Evolutionary conservation across 78 protist species (phyloP), one percentile per base, ranked within the genome.

Genomic region (Dictyostelium purpureum): DNA sequence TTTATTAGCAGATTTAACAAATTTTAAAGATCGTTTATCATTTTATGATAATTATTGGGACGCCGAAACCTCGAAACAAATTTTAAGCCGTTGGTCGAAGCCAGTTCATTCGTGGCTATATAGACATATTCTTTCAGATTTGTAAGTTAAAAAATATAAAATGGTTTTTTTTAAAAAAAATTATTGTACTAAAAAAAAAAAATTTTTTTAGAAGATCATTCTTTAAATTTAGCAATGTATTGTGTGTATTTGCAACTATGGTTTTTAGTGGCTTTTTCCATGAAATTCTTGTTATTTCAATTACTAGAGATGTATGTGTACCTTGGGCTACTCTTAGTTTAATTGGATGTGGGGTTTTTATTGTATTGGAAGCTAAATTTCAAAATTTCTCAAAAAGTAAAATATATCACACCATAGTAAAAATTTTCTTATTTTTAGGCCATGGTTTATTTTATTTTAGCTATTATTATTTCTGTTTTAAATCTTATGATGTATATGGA

Each of bases 11-110:
- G 77, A 80, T 69, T 18, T 80, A 19, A 65, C 77, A 66, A 79
- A 70, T 19, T 80, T 80, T 45, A 69, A 49, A 52, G 89, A 80
- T 80, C 28, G 78, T 37, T 38, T 80, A 24, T 67, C 79, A 24
- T 80, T 80, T 47, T 80, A 80, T 52, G 77, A 80, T 59, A 59
- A 80, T 26, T 80, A 80, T 38, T 80, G 89, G 89, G 78, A 33
- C 4, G 78, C 79, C 4, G 33, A 12, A 19, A 67, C 57, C 9
- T 24, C 57, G 2, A 80, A 80, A 28, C 37, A 70, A 12, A 80
- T 80, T 14, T 18, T 80, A 4, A 3, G 18, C 6, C 37, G 47
- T 38, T 80, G 89, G 89, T 67, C 79, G 12, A 80, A 80, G 1
- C 89, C 89, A 2, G 89, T 80, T 0, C 89, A 80, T 31, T 31